phyloP scores from a whole-genome alignment of 2,329 filamentous ascomycete species.

The Ascochyta clinopodiicola region DNA sequence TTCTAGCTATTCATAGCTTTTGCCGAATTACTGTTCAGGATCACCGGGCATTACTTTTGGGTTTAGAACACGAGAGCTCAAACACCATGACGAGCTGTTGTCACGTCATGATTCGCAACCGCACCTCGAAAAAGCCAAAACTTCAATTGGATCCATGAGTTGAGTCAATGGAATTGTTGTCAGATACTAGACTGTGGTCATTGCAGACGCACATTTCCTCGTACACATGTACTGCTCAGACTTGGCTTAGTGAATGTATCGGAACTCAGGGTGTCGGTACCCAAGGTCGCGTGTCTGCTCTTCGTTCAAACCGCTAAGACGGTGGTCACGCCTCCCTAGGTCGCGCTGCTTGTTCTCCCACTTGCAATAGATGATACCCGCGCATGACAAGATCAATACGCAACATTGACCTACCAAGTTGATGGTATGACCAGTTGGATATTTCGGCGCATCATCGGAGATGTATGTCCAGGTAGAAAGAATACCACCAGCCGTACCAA shows the following conservation, averaged over 20 bases:
- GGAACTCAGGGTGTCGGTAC: conserved; percentile 62
- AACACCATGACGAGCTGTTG: not conserved
- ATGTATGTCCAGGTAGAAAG: conserved; percentile 64
- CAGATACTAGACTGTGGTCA: not conserved
- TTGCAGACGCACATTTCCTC: not conserved
- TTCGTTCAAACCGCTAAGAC: conserved; percentile 58
- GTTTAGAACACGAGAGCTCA: not conserved
- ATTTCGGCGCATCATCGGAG: conserved; percentile 66
- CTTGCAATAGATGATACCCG: conserved; percentile 60
- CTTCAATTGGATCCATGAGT: conserved; percentile 13
- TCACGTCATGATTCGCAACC: not conserved
- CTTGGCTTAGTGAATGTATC: conserved; percentile 57
- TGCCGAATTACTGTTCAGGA: too few species aligned
- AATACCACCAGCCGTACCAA: conserved; percentile 65
- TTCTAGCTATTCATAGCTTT: too few species aligned
- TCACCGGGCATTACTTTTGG: too few species aligned
- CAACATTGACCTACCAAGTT: conserved; percentile 60
- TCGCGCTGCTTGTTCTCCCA: conserved; percentile 61
- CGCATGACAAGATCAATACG: conserved; percentile 54
- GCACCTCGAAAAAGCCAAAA: not conserved
- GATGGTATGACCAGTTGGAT: conserved; percentile 74
- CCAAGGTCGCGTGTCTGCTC: conserved; percentile 58
- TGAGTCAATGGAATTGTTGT: conserved; percentile 14
- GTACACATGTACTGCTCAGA: not conserved
- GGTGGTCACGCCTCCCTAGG: conserved; percentile 56